Evolutionary conservation across 78 protist genomes (phyloP).

Genomic region (Tieghemostelium lacteum): DNA sequence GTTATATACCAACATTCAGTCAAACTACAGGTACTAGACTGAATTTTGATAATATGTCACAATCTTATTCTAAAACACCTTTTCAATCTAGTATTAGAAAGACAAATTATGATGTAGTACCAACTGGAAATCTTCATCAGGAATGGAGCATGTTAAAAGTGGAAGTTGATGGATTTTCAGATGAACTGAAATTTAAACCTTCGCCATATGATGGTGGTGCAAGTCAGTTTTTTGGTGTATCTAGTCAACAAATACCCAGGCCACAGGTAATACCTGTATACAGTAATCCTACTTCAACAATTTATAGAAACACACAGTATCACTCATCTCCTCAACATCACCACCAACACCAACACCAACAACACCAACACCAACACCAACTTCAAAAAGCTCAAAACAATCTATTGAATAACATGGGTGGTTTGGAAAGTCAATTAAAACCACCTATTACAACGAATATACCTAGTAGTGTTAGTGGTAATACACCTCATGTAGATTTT

Average conservation of each 20-base stretch:
- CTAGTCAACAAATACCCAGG: too few relatives aligned
- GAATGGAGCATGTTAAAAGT: slow-evolving; percentile 14
- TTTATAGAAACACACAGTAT: not conserved
- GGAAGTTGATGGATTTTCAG: slow-evolving; percentile 32
- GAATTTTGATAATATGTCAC: not conserved
- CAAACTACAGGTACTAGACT: not conserved
- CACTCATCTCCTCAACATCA: not conserved
- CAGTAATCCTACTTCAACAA: too few relatives aligned
- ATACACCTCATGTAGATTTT: too few relatives aligned
- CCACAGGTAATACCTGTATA: too few relatives aligned
- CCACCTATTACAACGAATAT: too few relatives aligned
- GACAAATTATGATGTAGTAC: slow-evolving; percentile 20
- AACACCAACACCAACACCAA: not conserved
- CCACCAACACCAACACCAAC: not conserved
- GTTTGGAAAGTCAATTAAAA: not conserved
- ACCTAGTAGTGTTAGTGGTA: too few relatives aligned
- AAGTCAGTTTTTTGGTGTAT: too few relatives aligned
- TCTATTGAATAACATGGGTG: not conserved
- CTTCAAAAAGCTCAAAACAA: not conserved
- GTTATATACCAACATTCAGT: not conserved
- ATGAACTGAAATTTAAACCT: slow-evolving; percentile 26
- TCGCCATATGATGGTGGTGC: not conserved
- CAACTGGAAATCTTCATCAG: slow-evolving; percentile 31
- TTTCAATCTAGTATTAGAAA: slow-evolving; percentile 2
- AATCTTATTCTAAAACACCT: too few relatives aligned